Percentiles rank a stretch among this genome's conserved stretches.
phyloP scores from a whole-genome alignment of 805 yeast genomes.

The Tetrapisispora nanseiensis region DNA sequence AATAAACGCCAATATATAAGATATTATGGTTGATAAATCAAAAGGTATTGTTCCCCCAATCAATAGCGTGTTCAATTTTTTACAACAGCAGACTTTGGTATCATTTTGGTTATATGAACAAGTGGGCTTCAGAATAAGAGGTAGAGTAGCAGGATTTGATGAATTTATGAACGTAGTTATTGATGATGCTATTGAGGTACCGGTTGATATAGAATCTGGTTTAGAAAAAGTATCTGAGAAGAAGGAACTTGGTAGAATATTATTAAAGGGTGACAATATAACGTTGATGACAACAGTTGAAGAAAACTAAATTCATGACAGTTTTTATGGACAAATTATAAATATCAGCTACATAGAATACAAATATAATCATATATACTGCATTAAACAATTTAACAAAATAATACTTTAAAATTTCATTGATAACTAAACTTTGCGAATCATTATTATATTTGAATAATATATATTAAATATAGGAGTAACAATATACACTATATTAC shows the following conservation, averaged over 20 bases:
- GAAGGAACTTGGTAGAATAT: constrained; percentile 57
- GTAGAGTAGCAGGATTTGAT: constrained; percentile 85
- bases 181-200: constrained; percentile 56
- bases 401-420: too few relatives aligned
- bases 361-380: not conserved
- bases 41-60: constrained; percentile 71
- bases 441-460: too few relatives aligned
- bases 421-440: too few relatives aligned
- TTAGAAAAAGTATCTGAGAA: constrained; percentile 16
- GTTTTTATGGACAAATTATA: not conserved
- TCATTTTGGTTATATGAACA: constrained; percentile 89
- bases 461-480: too few relatives aligned
- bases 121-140: constrained; percentile 63
- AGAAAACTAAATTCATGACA: constrained; percentile 2
- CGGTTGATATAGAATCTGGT: constrained; percentile 36
- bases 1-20: not conserved
- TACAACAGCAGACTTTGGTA: constrained; percentile 74
- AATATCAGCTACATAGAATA: not conserved
- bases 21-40: constrained; percentile 15
- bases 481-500: not conserved
- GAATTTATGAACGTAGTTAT: constrained; percentile 87
- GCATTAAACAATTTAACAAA: not conserved
- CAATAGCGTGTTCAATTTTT: constrained; percentile 75
- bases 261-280: constrained; percentile 90
- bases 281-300: constrained; percentile 48